These are phyloP conservation scores for Hypsizygus marmoreus DNA, from an alignment of 768 basidiomycete genomes.

Conservation along the genomic window DNA sequence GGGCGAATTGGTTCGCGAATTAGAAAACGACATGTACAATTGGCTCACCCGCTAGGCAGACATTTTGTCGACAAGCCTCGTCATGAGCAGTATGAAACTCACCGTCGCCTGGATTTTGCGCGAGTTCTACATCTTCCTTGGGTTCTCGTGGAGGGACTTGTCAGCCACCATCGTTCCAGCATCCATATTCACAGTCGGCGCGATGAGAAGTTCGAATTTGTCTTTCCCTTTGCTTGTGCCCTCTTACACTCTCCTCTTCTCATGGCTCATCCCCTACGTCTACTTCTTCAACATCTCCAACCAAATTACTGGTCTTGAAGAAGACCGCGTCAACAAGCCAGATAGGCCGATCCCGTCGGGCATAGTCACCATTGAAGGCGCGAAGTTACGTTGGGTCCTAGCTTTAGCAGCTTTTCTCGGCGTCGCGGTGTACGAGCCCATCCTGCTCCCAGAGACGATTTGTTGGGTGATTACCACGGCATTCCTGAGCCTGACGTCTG, in stretches of 20 bases:
- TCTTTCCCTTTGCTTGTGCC: not conserved
- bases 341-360: constrained; percentile 23
- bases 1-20: no score
- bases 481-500: constrained; percentile 12
- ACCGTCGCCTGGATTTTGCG: not conserved
- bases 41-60: no score
- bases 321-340: constrained; percentile 25
- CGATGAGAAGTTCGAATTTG: constrained; percentile 1
- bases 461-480: constrained; percentile 14
- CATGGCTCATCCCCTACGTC: constrained; percentile 16
- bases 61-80: no score
- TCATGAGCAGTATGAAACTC: no score
- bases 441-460: constrained; percentile 6
- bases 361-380: constrained; percentile 16
- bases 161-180: constrained; percentile 14
- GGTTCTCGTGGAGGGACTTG: constrained; percentile 17
- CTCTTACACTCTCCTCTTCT: constrained; percentile 2
- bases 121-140: constrained; percentile 12
- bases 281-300: constrained; percentile 23
- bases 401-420: constrained; percentile 7
- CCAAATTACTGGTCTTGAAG: constrained; percentile 20
- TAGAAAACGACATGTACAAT: no score
- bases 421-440: constrained; percentile 5
- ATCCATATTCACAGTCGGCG: constrained; percentile 9
- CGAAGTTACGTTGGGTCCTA: constrained; percentile 16